Percentiles rank a stretch among this genome's conserved stretches.
These are phyloP conservation scores for Sclerotinia spermophila DNA, from an alignment of 2,329 filamentous ascomycete genomes.

Conservation along the genomic window DNA sequence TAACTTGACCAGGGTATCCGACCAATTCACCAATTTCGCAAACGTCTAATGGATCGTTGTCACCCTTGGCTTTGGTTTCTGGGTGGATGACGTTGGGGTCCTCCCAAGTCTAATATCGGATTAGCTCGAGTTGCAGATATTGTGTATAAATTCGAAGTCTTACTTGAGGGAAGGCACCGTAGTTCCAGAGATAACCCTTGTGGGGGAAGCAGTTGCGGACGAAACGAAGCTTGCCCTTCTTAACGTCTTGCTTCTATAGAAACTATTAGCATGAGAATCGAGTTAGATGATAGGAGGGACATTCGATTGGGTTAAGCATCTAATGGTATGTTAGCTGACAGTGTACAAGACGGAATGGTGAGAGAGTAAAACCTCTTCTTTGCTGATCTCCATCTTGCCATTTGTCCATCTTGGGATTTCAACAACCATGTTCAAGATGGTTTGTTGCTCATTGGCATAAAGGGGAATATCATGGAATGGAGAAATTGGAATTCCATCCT, in stretches of 20 bases:
- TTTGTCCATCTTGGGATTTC: conserved; percentile 99
- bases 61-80: conserved; percentile 99
- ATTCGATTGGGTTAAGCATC: conserved; percentile 20
- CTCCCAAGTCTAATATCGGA: conserved; percentile 78
- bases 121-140: conserved; percentile 21
- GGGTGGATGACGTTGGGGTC: conserved; percentile 94
- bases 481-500: conserved; percentile 90
- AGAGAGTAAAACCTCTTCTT: conserved; percentile 67
- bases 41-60: conserved; percentile 98
- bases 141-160: conserved; percentile 31
- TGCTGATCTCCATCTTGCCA: conserved; percentile 83
- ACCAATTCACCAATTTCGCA: conserved; percentile 99
- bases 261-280: conserved; percentile 8
- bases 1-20: conserved; percentile 91
- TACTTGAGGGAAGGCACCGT: conserved; percentile 98
- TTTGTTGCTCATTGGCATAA: conserved; percentile 94
- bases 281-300: neutral
- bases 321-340: conserved; percentile 6
- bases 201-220: conserved; percentile 99
- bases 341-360: conserved; percentile 45
- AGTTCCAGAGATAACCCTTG: conserved; percentile 99
- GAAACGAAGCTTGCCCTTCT: conserved; percentile 99
- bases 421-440: conserved; percentile 97
- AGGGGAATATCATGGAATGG: conserved; percentile 99
- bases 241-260: conserved; percentile 80